Evolutionary conservation across 257 asterid species (phyloP).

Genomic region (Solanum appendiculatum): DNA sequence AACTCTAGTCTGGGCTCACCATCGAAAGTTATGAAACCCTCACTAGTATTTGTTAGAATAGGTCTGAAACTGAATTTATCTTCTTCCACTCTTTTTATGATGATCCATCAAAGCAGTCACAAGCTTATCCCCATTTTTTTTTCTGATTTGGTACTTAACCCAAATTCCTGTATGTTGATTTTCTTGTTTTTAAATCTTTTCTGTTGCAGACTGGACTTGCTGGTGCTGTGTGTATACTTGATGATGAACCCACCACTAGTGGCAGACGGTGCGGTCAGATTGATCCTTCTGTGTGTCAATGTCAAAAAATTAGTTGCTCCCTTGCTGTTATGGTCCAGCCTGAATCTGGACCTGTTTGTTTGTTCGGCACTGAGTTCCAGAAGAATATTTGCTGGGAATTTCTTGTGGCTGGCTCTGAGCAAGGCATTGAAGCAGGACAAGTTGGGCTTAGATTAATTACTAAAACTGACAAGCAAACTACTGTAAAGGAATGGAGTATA

Average conservation of each 20-base stretch:
- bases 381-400: conserved; percentile 86
- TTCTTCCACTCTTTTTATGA: not conserved
- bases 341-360: conserved; percentile 96
- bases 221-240: conserved; percentile 96
- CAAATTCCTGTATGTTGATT: not conserved
- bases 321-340: conserved; percentile 91
- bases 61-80: not conserved
- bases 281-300: conserved; percentile 69
- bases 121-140: not conserved
- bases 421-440: conserved; percentile 99
- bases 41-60: not conserved
- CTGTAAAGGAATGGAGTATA: conserved; percentile 90
- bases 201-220: conserved; percentile 70
- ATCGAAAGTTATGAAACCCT: not conserved
- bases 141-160: not conserved
- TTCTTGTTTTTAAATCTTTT: not conserved
- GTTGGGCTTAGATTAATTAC: conserved; percentile 85
- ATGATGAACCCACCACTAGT: conserved; percentile 95
- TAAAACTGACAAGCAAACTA: conserved; percentile 87
- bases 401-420: conserved; percentile 98
- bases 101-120: not conserved
- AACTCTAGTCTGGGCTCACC: not conserved
- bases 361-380: conserved; percentile 88
- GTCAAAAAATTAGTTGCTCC: conserved; percentile 77
- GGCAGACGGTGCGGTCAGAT: conserved; percentile 92